Evolutionary conservation across 2,329 filamentous ascomycete species (phyloP).

Genomic region (Nakataea oryzae): DNA sequence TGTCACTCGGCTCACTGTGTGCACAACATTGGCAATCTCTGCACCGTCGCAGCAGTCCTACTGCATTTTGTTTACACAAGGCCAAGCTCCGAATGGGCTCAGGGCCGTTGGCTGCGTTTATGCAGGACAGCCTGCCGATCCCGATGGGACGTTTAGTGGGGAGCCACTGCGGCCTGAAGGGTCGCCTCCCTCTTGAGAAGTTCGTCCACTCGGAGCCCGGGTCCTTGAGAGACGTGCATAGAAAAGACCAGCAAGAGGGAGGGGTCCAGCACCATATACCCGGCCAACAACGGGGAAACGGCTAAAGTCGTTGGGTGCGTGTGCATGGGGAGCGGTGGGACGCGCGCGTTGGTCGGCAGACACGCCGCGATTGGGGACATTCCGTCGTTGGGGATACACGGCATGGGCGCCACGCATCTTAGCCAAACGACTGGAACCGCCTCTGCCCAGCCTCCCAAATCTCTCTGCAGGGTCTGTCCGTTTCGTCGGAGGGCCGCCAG

Average conservation of each 20-base stretch:
- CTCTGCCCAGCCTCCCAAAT: too few relatives aligned
- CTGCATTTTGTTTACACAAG: too few relatives aligned
- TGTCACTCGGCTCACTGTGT: not conserved
- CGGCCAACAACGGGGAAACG: too few relatives aligned
- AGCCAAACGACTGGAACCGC: not conserved
- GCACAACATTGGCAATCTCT: not conserved
- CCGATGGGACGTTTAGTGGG: not conserved
- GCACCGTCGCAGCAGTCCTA: too few relatives aligned
- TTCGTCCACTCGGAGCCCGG: too few relatives aligned
- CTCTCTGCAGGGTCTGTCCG: too few relatives aligned
- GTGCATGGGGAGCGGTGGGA: not conserved
- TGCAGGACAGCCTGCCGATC: not conserved
- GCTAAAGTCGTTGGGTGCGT: not conserved
- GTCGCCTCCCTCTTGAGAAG: too few relatives aligned
- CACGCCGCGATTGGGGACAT: too few relatives aligned
- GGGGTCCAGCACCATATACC: too few relatives aligned
- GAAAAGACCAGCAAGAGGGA: too few relatives aligned
- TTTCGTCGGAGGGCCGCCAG: not conserved
- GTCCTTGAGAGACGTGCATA: too few relatives aligned
- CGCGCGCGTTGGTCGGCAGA: not conserved
- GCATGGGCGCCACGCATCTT: not conserved
- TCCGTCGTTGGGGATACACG: not conserved
- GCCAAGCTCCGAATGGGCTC: not conserved
- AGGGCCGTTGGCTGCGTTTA: not conserved
- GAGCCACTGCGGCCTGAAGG: not conserved